Evolutionary conservation across 768 basidiomycete species (phyloP), one percentile per base, ranked within the genome.

Genomic region (Leucosporidium scottii): DNA sequence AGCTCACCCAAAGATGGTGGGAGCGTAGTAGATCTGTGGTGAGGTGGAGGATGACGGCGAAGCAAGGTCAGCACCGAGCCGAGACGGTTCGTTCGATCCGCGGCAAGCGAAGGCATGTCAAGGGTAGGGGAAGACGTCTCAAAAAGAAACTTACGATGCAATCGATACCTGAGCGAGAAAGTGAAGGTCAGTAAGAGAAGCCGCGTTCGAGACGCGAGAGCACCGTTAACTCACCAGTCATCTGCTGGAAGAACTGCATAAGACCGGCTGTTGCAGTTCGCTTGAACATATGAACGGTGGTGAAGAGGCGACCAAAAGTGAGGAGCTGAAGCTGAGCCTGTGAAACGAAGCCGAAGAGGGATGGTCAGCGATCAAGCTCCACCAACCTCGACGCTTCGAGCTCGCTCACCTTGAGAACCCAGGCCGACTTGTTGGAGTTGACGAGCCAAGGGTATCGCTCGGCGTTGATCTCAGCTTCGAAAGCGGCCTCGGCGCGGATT

Each of bases 301-400:
- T 54, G 53, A 54, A 54, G 27, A 54, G 53, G 10, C 53, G 53
- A 17, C 53, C 53, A 27, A 54, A 54, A 25, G 53, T 54, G n/a
- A 54, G 25, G 6, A 54, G 25, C 53, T 54, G 53, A 1, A 54
- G 53, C 18, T 54, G 25, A 5, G 53, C 53, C 53, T 54, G 39
- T 17, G 39, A 44, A 5, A 36, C 34, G 34, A 36, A 12, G 6
- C 5, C 6, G 10, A 13, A 15, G 15, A 44, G 2, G 3, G 39
- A 44, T 9, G 8, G 39, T 44, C 39, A 44, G 39, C 10, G 34
- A 34, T n/a, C n/a, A n/a, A n/a, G n/a, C n/a, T n/a, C n/a, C n/a
- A 34, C 34, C 5, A 34, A 34, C 34, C 34, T 34, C 34, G 34
- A 10, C 34, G 34, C 34, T 34, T 34, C 34, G 5, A 34, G 10